Conservation (phyloP, 352 stramenopile species). For the Phytopythium litorale region DNA sequence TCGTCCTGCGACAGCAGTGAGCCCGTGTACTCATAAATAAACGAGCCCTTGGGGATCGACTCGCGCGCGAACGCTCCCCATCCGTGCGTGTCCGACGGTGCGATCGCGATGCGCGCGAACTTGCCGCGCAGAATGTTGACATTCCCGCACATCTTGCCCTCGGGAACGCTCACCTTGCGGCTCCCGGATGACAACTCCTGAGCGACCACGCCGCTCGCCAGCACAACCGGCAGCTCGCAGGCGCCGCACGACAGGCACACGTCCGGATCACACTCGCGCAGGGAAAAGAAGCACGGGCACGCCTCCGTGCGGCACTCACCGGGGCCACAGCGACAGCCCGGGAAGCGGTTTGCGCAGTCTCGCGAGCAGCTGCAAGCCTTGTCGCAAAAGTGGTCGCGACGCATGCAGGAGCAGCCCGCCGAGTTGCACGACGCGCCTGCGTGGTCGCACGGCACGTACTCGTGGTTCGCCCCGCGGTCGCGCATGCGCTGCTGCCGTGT, state of each 20-base stretch:
- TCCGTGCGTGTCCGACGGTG: conserved; percentile 60
- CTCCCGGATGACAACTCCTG: conserved; percentile 13
- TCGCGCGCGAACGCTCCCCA: conserved; percentile 72
- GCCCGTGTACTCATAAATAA: conserved; percentile 89
- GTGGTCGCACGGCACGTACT: conserved; percentile 70
- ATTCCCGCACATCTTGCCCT: conserved; percentile 60
- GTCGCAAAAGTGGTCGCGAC: conserved; percentile 79
- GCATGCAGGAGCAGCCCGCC: conserved; percentile 71
- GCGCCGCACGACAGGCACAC: conserved; percentile 61
- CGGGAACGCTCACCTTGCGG: neutral
- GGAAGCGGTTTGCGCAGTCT: conserved; percentile 78
- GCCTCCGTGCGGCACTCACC: conserved; percentile 50
- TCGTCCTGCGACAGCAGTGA: conserved; percentile 90
- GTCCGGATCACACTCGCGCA: conserved; percentile 72
- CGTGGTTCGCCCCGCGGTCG: conserved; percentile 71
- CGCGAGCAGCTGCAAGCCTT: conserved; percentile 53
- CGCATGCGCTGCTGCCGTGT: conserved; percentile 80
- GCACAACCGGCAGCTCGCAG: conserved; percentile 52
- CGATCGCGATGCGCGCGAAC: conserved; percentile 49
- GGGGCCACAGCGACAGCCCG: conserved; percentile 56
- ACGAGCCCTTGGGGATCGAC: conserved; percentile 48
- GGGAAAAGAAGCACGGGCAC: conserved; percentile 70
- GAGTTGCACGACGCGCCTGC: conserved; percentile 47
- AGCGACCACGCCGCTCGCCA: conserved; percentile 26
- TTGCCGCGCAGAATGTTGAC: conserved; percentile 62